Base-by-base conservation (phyloP, 495 filamentous ascomycete genomes). In the Penicilliopsis zonata region DNA sequence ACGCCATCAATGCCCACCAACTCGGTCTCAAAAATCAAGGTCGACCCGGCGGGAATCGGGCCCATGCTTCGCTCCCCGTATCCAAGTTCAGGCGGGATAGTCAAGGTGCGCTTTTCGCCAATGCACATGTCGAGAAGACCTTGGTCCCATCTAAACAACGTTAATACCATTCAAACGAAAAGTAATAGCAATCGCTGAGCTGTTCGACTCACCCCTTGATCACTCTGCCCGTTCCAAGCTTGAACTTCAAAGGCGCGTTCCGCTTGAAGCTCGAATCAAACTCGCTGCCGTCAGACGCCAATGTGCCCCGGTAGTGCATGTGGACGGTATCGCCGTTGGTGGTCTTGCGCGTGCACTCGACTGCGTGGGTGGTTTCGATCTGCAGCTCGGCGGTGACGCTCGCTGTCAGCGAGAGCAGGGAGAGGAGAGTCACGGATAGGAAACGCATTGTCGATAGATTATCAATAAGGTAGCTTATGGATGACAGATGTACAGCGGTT, bases 111-210 rank as follows among this genome's bases (percentile, higher is more conserved):
- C 72, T 86, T 90, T 68, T 98, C 90, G 21, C 90, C 92, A 43
- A 94, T 78, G 56, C 90, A 96, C 90, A 98, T 96, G 44, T 86
- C 85, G 34, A 92, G 46, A 19, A 94, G 67, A 23, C 88, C 87
- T 48, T 90, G 54, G 52, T 96, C 90, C 90, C 90, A 96, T 44
- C 74, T 71, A 38, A 28, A 6, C n/a, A n/a, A n/a, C n/a, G n/a
- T n/a, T n/a, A n/a, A n/a, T n/a, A n/a, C n/a, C n/a, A n/a, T n/a
- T n/a, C n/a, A n/a, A 28, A 28, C 7, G 26, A 28, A 28, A 28
- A 8, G 9, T 28, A 13, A 28, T 8, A 13, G 26, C 7, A 13
- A 28, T 9, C 9, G 26, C 9, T 9, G n/a, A 29, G 18, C 5
- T n/a, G 10, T 14, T 24, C 20, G 38, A 61, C 65, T 38, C 42